Conservation (phyloP, 106 monocot species). For the Chionographis japonica region DNA sequence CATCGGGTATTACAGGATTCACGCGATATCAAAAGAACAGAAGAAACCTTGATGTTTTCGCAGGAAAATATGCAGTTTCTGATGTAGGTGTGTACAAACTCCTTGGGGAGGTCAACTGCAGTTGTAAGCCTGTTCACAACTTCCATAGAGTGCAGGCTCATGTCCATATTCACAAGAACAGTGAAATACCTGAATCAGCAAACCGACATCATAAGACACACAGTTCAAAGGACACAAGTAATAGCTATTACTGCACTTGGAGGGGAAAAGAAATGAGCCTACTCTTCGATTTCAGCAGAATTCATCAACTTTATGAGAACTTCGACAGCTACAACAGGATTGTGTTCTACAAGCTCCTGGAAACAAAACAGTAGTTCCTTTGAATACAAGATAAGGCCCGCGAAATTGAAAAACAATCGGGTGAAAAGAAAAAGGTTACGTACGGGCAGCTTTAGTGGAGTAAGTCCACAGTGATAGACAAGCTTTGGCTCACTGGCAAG, state of each 20-base stretch:
- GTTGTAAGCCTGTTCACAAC: conserved; percentile 98
- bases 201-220: conserved; percentile 4
- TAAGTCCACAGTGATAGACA: conserved; percentile 87
- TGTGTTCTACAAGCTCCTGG: conserved; percentile 93
- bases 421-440: conserved; percentile 6
- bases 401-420: background rate
- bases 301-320: conserved; percentile 90
- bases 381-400: background rate
- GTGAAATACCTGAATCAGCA: conserved; percentile 66
- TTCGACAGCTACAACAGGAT: conserved; percentile 91
- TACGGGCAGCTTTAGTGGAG: conserved; percentile 85
- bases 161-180: conserved; percentile 93
- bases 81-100: conserved; percentile 88
- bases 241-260: background rate
- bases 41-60: conserved; percentile 60
- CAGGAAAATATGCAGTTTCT: conserved; percentile 26
- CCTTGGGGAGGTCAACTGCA: conserved; percentile 80
- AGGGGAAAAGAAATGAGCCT: conserved; percentile 17
- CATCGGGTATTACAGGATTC: background rate
- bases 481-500: conserved; percentile 85
- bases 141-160: conserved; percentile 99
- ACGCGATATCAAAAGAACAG: background rate
- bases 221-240: background rate
- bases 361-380: conserved; percentile 15
- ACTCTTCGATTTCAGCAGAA: conserved; percentile 90